Conservation (phyloP, 345 rosid genomes). For the Lumnitzera littorea region DNA sequence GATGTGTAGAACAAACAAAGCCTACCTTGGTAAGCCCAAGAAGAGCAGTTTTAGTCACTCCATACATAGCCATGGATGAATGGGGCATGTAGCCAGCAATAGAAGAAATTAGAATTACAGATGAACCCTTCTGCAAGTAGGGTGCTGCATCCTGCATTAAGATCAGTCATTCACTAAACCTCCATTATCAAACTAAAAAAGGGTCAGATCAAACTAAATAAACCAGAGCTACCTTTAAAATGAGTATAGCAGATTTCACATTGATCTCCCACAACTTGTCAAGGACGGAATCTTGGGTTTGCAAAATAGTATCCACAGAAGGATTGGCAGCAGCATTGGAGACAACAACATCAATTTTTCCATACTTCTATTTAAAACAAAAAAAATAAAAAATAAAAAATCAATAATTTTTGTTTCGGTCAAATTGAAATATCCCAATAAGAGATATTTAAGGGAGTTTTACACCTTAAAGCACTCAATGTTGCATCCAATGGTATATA, state of each 20-base stretch:
- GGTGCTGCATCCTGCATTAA: slow-evolving; percentile 66
- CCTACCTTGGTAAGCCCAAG: slow-evolving; percentile 82
- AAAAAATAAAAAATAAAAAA: slow-evolving; percentile 12
- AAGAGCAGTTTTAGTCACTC: slow-evolving; percentile 90
- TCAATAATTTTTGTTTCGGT: not conserved
- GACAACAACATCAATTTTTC: slow-evolving; percentile 67
- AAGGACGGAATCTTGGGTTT: slow-evolving; percentile 54
- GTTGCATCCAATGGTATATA: too few species aligned
- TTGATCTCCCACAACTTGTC: slow-evolving; percentile 90
- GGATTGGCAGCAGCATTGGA: slow-evolving; percentile 91
- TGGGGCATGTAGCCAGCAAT: slow-evolving; percentile 59
- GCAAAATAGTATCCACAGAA: slow-evolving; percentile 46
- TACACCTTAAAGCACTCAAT: too few species aligned
- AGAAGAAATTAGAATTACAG: slow-evolving; percentile 70
- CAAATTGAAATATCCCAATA: not conserved
- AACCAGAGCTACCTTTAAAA: slow-evolving; percentile 42
- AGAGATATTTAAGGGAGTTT: not conserved
- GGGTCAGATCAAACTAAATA: not conserved
- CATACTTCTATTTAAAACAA: slow-evolving; percentile 44
- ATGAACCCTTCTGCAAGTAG: slow-evolving; percentile 68
- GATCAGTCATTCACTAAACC: not conserved
- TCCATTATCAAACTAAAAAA: not conserved
- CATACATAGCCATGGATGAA: slow-evolving; percentile 75
- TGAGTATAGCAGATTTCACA: slow-evolving; percentile 66
- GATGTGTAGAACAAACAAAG: not conserved